These are phyloP conservation scores for Candida berthetii DNA, from an alignment of 805 yeast genomes.

Conservation along the genomic window DNA sequence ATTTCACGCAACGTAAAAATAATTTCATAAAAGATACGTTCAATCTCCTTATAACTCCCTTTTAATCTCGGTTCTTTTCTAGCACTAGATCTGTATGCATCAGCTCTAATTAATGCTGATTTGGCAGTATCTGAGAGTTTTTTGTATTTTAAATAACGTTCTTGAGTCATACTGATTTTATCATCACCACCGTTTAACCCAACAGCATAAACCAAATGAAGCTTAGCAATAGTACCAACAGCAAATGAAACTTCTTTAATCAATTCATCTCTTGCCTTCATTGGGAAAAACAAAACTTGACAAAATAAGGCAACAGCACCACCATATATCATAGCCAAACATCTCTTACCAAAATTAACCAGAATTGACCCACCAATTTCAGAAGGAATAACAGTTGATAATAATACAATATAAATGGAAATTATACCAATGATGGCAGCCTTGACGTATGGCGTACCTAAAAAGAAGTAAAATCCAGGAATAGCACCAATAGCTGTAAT, in stretches of 20 bases:
- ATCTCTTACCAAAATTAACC: conserved; percentile 40
- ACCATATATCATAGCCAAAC: conserved; percentile 44
- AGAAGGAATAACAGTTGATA: conserved; percentile 37
- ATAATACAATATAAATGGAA: conserved; percentile 37
- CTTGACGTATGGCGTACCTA: conserved; percentile 42
- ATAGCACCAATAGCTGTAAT: conserved; percentile 35
- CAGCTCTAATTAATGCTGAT: conserved; percentile 32
- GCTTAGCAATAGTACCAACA: conserved; percentile 30
- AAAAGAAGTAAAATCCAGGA: conserved; percentile 37
- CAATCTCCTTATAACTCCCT: conserved; percentile 34
- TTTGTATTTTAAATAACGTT: conserved; percentile 24
- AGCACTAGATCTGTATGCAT: conserved; percentile 30
- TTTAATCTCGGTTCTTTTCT: conserved; percentile 43
- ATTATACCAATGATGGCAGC: conserved; percentile 45
- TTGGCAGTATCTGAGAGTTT: conserved; percentile 30
- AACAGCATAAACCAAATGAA: conserved; percentile 31
- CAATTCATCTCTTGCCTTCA: conserved; percentile 39
- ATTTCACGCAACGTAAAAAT: conserved; percentile 39
- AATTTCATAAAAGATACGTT: conserved; percentile 34
- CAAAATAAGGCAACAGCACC: conserved; percentile 40
- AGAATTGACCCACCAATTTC: conserved; percentile 31
- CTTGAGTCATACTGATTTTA: conserved; percentile 20
- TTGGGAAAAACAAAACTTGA: conserved; percentile 39
- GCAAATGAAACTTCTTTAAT: conserved; percentile 34
- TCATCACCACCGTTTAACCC: conserved; percentile 29